Evolutionary conservation across 805 yeast genomes (phyloP).

Genomic region (Zygosaccharomyces siamensis): DNA sequence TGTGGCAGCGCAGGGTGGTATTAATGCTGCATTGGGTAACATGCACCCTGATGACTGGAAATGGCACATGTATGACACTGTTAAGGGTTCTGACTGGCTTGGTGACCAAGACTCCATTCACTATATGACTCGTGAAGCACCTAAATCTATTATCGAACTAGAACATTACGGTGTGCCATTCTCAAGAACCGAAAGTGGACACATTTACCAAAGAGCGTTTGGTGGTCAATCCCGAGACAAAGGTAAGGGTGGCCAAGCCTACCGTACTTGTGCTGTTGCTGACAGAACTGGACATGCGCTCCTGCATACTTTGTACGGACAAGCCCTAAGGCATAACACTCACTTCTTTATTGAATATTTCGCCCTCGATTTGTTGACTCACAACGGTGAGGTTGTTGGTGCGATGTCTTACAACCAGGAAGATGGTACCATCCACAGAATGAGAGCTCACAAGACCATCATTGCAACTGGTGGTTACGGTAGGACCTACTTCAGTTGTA

Average conservation of each 20-base stretch:
- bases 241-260: conserved; percentile 99
- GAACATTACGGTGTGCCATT: conserved; percentile 99
- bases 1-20: conserved; percentile 99
- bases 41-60: conserved; percentile 99
- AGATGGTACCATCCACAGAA: conserved; percentile 97
- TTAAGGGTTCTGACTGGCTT: conserved; percentile 98
- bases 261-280: conserved; percentile 99
- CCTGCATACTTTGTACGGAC: conserved; percentile 93
- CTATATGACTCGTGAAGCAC: conserved; percentile 98
- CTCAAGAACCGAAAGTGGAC: conserved; percentile 93
- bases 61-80: conserved; percentile 99
- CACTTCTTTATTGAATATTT: conserved; percentile 97
- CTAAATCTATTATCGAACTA: conserved; percentile 88
- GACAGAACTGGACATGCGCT: conserved; percentile 98
- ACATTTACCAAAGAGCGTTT: conserved; percentile 97
- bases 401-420: conserved; percentile 97
- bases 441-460: conserved; percentile 93
- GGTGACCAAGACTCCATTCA: conserved; percentile 99
- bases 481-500: conserved; percentile 96
- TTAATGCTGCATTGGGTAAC: conserved; percentile 97
- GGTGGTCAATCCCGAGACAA: conserved; percentile 95
- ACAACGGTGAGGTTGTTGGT: conserved; percentile 95
- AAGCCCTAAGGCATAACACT: conserved; percentile 92
- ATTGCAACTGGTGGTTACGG: conserved; percentile 99
- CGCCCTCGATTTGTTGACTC: conserved; percentile 90